These are phyloP conservation scores for Ogataea wickerhamii DNA, from an alignment of 805 yeast species.

Conservation along the genomic window DNA sequence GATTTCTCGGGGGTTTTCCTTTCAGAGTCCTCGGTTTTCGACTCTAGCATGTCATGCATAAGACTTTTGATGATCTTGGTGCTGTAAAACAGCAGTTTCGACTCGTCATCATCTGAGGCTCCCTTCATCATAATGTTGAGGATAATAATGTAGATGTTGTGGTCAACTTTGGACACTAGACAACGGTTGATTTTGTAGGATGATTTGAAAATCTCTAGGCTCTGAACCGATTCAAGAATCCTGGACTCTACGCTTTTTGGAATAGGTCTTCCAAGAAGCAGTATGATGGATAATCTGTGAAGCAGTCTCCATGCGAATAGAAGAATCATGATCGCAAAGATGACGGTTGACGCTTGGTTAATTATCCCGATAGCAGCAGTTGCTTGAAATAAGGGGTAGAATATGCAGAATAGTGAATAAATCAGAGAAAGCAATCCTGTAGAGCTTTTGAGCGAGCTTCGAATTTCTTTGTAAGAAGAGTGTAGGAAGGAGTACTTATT, in stretches of 20 bases:
- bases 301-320: constrained; percentile 38
- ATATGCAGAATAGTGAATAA: constrained; percentile 29
- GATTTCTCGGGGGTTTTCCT: constrained; percentile 13
- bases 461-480: constrained; percentile 10
- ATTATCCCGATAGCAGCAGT: constrained; percentile 19
- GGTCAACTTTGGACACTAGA: constrained; percentile 59
- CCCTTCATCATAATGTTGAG: constrained; percentile 57
- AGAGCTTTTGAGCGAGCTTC: constrained; percentile 32
- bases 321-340: constrained; percentile 23
- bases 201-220: constrained; percentile 49
- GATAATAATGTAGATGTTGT: constrained; percentile 55
- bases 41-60: constrained; percentile 22
- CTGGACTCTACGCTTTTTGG: constrained; percentile 31
- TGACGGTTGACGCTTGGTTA: constrained; percentile 25
- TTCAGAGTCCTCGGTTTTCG: constrained; percentile 7
- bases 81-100: constrained; percentile 48
- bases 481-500: not conserved
- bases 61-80: constrained; percentile 39
- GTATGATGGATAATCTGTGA: constrained; percentile 46
- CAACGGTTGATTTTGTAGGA: constrained; percentile 47
- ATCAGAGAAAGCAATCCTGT: constrained; percentile 43
- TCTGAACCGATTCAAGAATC: constrained; percentile 44
- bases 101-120: constrained; percentile 70
- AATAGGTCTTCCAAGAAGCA: constrained; percentile 52
- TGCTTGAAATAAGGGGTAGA: constrained; percentile 25